Conservation (phyloP, 1,284 basidiomycete genomes). For the Erythrobasidium hasegawianum region DNA sequence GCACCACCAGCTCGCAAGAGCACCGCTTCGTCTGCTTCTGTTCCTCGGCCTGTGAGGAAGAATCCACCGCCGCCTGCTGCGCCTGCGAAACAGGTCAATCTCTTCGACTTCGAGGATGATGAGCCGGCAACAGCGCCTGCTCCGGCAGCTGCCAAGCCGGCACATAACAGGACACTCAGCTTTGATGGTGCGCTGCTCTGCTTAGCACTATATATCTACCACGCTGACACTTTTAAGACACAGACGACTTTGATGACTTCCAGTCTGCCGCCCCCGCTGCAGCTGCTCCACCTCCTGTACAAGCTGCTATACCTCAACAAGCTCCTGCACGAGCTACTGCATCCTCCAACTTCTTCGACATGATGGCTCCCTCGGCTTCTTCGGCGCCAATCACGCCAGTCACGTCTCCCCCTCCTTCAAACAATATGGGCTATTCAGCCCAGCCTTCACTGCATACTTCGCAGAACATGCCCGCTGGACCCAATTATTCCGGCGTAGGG, state of each 20-base stretch:
- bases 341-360: slow-evolving; percentile 53
- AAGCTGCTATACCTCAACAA: slow-evolving; percentile 35
- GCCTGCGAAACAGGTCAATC: slow-evolving; percentile 56
- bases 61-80: slow-evolving; percentile 51
- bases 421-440: not conserved
- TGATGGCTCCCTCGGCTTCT: slow-evolving; percentile 50
- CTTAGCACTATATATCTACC: no score
- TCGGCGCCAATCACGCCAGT: not conserved
- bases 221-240: no score
- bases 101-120: slow-evolving; percentile 74
- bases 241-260: slow-evolving; percentile 88
- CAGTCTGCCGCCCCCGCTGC: slow-evolving; percentile 62
- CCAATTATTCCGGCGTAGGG: slow-evolving; percentile 14
- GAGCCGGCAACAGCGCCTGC: slow-evolving; percentile 42
- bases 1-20: not conserved
- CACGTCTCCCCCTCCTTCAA: not conserved
- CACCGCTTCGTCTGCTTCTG: slow-evolving; percentile 38
- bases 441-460: slow-evolving; percentile 13
- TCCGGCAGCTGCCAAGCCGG: slow-evolving; percentile 45
- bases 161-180: slow-evolving; percentile 39
- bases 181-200: slow-evolving; percentile 31
- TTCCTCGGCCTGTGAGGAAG: slow-evolving; percentile 50
- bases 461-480: slow-evolving; percentile 34
- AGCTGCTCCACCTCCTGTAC: slow-evolving; percentile 45
- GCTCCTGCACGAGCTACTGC: slow-evolving; percentile 42